phyloP scores from a whole-genome alignment of 2,329 filamentous ascomycete species.

The Fusarium torreyae region DNA sequence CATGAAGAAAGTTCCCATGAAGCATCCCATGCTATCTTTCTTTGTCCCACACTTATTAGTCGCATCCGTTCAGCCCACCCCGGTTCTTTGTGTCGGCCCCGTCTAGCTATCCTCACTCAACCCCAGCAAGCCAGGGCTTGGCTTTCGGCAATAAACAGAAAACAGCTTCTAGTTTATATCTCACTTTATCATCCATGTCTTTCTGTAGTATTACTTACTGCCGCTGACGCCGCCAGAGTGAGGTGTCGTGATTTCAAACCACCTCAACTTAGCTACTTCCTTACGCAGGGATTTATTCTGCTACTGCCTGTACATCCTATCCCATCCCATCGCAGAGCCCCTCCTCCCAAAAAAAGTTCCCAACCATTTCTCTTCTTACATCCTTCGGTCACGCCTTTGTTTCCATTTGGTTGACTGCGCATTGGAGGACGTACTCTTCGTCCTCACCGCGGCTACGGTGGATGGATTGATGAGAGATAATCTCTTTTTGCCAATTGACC shows the following conservation, averaged over 20 bases:
- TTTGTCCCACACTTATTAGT: conserved; percentile 35
- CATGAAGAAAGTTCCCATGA: conserved; percentile 16
- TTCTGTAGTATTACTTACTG: conserved; percentile 10
- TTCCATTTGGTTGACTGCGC: conserved; percentile 28
- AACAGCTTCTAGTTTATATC: conserved; percentile 14
- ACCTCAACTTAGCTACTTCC: not conserved
- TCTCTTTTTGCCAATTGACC: conserved; percentile 35
- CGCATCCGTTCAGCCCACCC: conserved; percentile 17
- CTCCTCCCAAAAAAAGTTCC: conserved; percentile 38
- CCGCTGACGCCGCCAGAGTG: conserved; percentile 21
- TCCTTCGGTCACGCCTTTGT: conserved; percentile 37
- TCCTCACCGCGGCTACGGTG: conserved; percentile 32
- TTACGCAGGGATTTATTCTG: conserved; percentile 35
- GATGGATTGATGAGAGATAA: conserved; percentile 38
- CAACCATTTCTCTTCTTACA: conserved; percentile 41
- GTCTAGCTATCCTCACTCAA: not conserved
- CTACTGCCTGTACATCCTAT: conserved; percentile 25
- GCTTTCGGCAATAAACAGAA: conserved; percentile 34
- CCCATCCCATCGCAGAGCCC: conserved; percentile 34
- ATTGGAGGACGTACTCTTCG: conserved; percentile 31
- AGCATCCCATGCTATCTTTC: conserved; percentile 16
- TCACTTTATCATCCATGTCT: not conserved
- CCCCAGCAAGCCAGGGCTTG: conserved; percentile 34
- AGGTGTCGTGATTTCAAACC: conserved; percentile 35
- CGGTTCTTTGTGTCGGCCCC: conserved; percentile 11